These are phyloP conservation scores for Acanthamoeba triangularis DNA, from an alignment of 208 protist genomes.

Conservation along the genomic window DNA sequence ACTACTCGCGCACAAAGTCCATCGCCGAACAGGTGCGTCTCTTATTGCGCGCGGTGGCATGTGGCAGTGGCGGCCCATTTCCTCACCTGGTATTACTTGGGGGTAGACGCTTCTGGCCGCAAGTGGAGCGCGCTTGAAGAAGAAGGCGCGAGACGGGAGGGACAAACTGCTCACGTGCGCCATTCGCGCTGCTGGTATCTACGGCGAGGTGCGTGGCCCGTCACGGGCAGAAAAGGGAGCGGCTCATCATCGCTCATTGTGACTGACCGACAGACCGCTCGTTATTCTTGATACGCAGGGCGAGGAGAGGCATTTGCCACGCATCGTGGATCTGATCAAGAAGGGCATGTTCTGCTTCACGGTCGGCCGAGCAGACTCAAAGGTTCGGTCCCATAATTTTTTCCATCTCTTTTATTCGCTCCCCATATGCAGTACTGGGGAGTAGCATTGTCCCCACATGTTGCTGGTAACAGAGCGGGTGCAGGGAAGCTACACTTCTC, in stretches of 20 bases:
- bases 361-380: not conserved
- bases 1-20: slow-evolving; percentile 83
- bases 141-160: not conserved
- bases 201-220: slow-evolving; percentile 73
- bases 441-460: not conserved
- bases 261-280: not conserved
- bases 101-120: not conserved
- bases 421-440: not conserved
- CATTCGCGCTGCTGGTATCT: slow-evolving; percentile 81
- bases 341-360: slow-evolving; percentile 63
- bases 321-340: slow-evolving; percentile 79
- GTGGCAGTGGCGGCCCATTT: too few relatives aligned
- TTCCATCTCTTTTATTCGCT: not conserved
- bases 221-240: too few relatives aligned
- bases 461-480: slow-evolving; percentile 8
- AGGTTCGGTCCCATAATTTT: not conserved
- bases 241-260: too few relatives aligned
- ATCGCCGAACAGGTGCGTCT: slow-evolving; percentile 77
- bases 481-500: not conserved
- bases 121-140: not conserved
- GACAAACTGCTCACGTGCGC: slow-evolving; percentile 76
- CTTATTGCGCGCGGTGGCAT: not conserved
- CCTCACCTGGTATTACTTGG: too few relatives aligned
- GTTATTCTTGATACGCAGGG: not conserved
- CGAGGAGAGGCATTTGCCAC: slow-evolving; percentile 82